Evolutionary conservation across 345 rosid genomes (phyloP).

Genomic region (Nephelium lappaceum): DNA sequence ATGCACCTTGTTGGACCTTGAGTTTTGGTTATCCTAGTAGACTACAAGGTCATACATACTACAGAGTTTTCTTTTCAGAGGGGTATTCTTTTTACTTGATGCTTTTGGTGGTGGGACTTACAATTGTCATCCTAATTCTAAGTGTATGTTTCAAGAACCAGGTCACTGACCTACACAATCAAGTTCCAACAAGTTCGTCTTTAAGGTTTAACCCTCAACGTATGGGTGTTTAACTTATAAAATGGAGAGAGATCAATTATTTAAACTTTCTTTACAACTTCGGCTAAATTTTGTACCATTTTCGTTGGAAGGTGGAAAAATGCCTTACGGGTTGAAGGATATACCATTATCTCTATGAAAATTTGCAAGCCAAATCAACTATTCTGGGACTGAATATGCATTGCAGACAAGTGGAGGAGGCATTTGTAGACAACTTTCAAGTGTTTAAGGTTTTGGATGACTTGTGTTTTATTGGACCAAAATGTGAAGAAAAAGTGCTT

Average conservation of each 20-base stretch:
- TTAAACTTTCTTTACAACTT: neutral
- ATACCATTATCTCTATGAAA: neutral
- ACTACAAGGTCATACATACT: neutral
- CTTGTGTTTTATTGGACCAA: too few species aligned
- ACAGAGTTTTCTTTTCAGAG: neutral
- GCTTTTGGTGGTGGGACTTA: neutral
- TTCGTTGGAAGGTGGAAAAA: neutral
- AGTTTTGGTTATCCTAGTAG: neutral
- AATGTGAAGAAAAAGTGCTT: too few species aligned
- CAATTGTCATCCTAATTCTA: neutral
- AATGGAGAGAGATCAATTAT: neutral
- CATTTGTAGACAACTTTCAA: neutral
- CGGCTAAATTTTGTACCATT: neutral
- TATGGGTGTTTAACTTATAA: neutral
- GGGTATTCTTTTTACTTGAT: neutral
- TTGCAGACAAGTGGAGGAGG: neutral
- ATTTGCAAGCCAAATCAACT: neutral
- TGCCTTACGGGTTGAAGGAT: neutral
- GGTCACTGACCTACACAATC: neutral
- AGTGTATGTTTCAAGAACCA: neutral
- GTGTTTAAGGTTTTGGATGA: neutral
- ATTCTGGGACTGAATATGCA: neutral
- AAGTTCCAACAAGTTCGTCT: neutral
- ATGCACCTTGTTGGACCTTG: neutral
- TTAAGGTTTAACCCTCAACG: neutral